Conservation (phyloP, 768 basidiomycete species). For the Lactifluus subvellereus region DNA sequence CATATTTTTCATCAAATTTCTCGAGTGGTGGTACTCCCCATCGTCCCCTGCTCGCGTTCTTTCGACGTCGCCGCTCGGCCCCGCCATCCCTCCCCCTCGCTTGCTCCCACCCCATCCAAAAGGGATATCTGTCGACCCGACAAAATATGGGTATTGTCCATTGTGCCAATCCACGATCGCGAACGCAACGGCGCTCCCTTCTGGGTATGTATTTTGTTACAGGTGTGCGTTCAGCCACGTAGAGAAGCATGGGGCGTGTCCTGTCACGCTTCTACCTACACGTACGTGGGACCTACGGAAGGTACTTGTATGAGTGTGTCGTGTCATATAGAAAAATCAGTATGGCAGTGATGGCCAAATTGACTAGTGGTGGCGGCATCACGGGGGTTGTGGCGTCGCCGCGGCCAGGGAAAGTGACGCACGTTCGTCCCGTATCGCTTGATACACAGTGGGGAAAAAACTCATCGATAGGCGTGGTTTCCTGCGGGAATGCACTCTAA, state of each 20-base stretch:
- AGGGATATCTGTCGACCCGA: conserved; percentile 56
- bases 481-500: conserved; percentile 9
- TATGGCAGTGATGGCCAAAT: not conserved
- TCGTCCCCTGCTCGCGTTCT: conserved; percentile 77
- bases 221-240: conserved; percentile 83
- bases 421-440: conserved; percentile 40
- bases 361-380: conserved; percentile 3
- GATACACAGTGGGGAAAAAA: not conserved
- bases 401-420: conserved; percentile 30
- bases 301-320: conserved; percentile 53
- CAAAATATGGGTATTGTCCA: conserved; percentile 77
- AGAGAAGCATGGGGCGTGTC: conserved; percentile 72
- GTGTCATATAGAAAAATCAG: conserved; percentile 1
- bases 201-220: conserved; percentile 94
- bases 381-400: conserved; percentile 16
- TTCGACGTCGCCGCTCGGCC: conserved; percentile 54
- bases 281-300: conserved; percentile 81
- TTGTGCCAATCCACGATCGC: conserved; percentile 65
- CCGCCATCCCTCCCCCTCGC: conserved; percentile 69
- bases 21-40: conserved; percentile 99
- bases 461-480: conserved; percentile 20
- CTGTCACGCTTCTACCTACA: conserved; percentile 75
- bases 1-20: conserved; percentile 93
- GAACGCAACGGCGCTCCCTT: conserved; percentile 87
- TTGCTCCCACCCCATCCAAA: conserved; percentile 70